Percentiles rank a stretch among this genome's conserved stretches.
Evolutionary conservation across 495 filamentous ascomycete genomes (phyloP).

Genomic region (Penicillium maclennaniae): DNA sequence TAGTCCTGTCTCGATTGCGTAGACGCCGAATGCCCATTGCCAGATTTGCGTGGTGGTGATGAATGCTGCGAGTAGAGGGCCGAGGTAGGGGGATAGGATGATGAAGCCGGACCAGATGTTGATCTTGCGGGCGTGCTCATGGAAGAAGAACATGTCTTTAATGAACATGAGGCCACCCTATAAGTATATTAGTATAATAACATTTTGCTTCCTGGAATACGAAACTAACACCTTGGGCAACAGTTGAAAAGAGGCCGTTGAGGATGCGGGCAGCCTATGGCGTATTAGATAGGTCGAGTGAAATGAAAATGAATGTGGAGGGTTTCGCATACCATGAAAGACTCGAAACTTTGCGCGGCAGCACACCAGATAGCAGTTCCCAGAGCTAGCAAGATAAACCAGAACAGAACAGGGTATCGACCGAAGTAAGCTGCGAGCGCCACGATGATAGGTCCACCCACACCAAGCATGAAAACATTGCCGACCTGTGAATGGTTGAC

Average conservation of each 20-base stretch:
- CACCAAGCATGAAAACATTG: conserved; percentile 56
- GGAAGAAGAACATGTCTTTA: conserved; percentile 65
- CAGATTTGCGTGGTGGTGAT: conserved; percentile 50
- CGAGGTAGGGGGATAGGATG: conserved; percentile 56
- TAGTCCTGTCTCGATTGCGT: conserved; percentile 46
- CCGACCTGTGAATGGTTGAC: conserved; percentile 55
- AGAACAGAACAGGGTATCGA: conserved; percentile 55
- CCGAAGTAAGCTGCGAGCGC: conserved; percentile 56
- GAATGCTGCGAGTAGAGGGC: conserved; percentile 57
- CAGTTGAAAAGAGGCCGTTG: conserved; percentile 61
- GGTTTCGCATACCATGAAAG: conserved; percentile 45
- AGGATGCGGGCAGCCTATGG: conserved; percentile 51
- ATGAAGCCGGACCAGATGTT: conserved; percentile 55
- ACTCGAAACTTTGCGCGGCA: conserved; percentile 47
- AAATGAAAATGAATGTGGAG: background rate
- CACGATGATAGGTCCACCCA: conserved; percentile 54
- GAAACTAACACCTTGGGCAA: conserved; percentile 39
- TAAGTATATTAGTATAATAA: background rate
- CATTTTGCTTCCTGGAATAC: background rate
- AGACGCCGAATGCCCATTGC: conserved; percentile 52
- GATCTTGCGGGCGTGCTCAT: conserved; percentile 59
- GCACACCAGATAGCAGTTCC: conserved; percentile 53
- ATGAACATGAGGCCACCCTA: conserved; percentile 57
- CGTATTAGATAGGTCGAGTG: background rate
- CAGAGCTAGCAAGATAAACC: conserved; percentile 47